Evolutionary conservation across 2,329 filamentous ascomycete species (phyloP), one percentile per base, ranked within the genome.

Genomic region (Lachnellula cervina): DNA sequence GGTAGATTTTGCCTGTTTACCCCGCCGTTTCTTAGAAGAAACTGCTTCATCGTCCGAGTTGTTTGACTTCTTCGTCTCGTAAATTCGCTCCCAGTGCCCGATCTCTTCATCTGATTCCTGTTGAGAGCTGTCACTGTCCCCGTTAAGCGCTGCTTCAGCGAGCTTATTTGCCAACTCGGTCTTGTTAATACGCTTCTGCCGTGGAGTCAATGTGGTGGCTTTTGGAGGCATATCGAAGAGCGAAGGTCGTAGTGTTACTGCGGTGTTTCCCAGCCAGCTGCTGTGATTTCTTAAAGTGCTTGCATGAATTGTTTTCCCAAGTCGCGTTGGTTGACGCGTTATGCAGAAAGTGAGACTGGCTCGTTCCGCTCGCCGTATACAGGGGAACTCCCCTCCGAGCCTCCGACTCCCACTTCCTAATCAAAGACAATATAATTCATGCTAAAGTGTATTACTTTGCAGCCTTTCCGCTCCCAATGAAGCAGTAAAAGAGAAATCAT

Each of bases 41-140:
- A 11, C n/a, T 9, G 19, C 21, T 19, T 44, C 42, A 25, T 44
- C 16, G 5, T 44, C 21, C 4, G 42, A n/a, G 38, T 11, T 19
- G 42, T n/a, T 5, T 58, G 52, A 25, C 40, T 52, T 1, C 17
- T 47, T 57, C 52, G n/a, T 55, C 52, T 77, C 77, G 71, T 93
- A 91, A 45, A 93, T 80, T 88, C 88, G 93, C 73, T 90, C 81
- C 89, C 89, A 94, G 0, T 86, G 82, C 46, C 80, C 74, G 65
- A 90, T 88, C 49, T 89, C 84, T 37, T 80, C 77, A 28, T 84
- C 87, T 23, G 95, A 81, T 70, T 96, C 93, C 71, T 96, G 91
- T 70, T 88, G 55, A 9, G 52, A 37, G 6, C 51, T 13, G 16
- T 43, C 40, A 7, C 25, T 37, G 17, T 51, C 47, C 6, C 16